A percentile compares a stretch with the other conserved stretches of the same genome.
These are phyloP conservation scores for Calocybe gangraenosa DNA, from an alignment of 768 basidiomycete genomes.

Conservation along the genomic window DNA sequence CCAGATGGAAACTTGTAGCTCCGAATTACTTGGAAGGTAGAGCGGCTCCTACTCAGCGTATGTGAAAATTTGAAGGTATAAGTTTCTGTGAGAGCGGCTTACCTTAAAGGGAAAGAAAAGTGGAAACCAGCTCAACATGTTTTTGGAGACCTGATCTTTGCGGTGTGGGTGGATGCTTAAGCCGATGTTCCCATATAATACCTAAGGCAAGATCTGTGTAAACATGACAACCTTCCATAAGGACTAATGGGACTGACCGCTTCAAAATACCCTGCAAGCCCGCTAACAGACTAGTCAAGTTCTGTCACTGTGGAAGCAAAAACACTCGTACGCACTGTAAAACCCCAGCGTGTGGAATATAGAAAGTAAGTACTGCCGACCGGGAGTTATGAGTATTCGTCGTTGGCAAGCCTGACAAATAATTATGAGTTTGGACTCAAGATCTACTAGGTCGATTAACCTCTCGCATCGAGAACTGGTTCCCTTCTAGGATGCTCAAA, in stretches of 20 bases:
- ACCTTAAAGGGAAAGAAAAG: conserved; percentile 91
- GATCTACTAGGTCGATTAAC: conserved; percentile 30
- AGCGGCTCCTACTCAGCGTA: conserved; percentile 68
- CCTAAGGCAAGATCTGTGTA: conserved; percentile 20
- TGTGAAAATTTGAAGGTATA: not conserved
- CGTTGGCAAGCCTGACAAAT: conserved; percentile 67
- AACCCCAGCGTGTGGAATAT: conserved; percentile 91
- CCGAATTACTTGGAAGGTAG: conserved; percentile 89
- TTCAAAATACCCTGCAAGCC: conserved; percentile 96
- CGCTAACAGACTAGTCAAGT: conserved; percentile 32
- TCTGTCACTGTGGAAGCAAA: too few relatives aligned
- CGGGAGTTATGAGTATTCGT: conserved; percentile 98
- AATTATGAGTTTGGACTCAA: not conserved
- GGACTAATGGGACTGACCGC: conserved; percentile 40
- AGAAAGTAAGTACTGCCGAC: conserved; percentile 80
- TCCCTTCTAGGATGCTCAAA: conserved; percentile 92
- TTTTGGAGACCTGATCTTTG: conserved; percentile 81
- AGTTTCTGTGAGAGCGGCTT: conserved; percentile 6
- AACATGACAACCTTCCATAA: not conserved
- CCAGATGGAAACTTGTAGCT: conserved; percentile 93
- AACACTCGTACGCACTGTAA: conserved; percentile 51
- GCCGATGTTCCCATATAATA: conserved; percentile 85
- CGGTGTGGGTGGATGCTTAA: conserved; percentile 92
- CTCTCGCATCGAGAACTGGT: conserved; percentile 65
- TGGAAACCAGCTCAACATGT: conserved; percentile 99